Evolutionary conservation across 129 eudicot genomes (phyloP).

Genomic region (Saussurea involucrata): DNA sequence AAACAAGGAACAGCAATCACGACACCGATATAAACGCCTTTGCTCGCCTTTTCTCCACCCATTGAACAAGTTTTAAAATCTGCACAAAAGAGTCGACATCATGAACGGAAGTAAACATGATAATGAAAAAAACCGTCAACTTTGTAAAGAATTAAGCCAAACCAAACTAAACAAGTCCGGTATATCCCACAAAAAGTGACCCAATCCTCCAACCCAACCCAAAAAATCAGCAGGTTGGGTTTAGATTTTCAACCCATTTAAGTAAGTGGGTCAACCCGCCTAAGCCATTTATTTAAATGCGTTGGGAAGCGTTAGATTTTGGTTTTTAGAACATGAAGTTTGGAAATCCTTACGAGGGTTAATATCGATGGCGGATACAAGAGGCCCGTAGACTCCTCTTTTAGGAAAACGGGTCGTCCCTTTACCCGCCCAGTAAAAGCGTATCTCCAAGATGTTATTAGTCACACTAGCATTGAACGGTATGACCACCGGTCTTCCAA

Average conservation of each 20-base stretch:
- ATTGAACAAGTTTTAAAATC: constrained; percentile 47
- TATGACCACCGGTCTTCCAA: constrained; percentile 36
- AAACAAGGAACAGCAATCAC: constrained; percentile 36
- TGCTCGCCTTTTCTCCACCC: constrained; percentile 32
- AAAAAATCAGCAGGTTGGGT: too few relatives aligned
- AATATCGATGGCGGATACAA: constrained; percentile 81
- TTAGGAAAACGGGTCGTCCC: constrained; percentile 82
- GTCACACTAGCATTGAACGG: constrained; percentile 48
- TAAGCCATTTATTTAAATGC: too few relatives aligned
- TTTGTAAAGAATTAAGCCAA: too few relatives aligned
- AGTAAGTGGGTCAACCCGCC: too few relatives aligned
- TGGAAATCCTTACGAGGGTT: constrained; percentile 51
- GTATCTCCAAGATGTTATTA: constrained; percentile 62
- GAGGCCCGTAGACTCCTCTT: constrained; percentile 90
- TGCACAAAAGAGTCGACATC: constrained; percentile 12
- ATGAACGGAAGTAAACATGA: not conserved
- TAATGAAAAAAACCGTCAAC: too few relatives aligned
- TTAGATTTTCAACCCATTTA: too few relatives aligned
- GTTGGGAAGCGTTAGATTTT: not conserved
- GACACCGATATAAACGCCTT: constrained; percentile 39
- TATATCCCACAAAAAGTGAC: too few relatives aligned
- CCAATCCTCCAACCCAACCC: too few relatives aligned
- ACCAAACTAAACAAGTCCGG: too few relatives aligned
- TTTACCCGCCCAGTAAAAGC: constrained; percentile 82
- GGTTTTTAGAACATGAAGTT: not conserved